Conservation (phyloP, 2,329 filamentous ascomycete species). For the Blastomyces silverae region DNA sequence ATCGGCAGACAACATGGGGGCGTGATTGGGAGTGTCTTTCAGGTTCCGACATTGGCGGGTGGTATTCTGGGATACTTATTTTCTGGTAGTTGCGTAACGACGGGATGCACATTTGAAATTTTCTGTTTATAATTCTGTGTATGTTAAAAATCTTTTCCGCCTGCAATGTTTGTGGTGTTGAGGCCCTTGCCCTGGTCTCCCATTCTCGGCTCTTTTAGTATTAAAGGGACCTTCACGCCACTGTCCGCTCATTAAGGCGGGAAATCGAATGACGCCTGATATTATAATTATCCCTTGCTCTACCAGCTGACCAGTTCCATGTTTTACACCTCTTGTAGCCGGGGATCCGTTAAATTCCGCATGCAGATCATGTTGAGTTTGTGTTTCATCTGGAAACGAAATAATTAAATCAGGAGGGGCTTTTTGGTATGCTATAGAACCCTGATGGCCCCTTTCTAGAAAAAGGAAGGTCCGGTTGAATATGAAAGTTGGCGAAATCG, state of each 20-base stretch:
- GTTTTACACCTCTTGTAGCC: background rate
- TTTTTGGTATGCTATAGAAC: no score
- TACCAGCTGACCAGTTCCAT: background rate
- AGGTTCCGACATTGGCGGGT: background rate
- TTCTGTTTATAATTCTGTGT: background rate
- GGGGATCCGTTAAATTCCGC: background rate
- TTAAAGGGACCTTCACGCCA: background rate
- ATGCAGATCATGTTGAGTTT: background rate
- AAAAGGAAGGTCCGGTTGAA: background rate
- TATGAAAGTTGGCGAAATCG: background rate
- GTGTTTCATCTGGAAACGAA: background rate
- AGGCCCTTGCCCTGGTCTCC: background rate
- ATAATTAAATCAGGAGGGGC: no score
- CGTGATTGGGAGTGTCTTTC: background rate
- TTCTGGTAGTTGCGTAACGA: background rate
- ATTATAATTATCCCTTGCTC: background rate
- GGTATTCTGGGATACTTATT: background rate
- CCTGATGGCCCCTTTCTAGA: no score
- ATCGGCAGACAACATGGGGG: background rate
- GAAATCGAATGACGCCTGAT: background rate
- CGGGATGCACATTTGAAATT: background rate
- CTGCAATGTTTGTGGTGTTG: conserved; percentile 7
- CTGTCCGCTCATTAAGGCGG: conserved; percentile 6
- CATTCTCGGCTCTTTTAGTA: background rate
- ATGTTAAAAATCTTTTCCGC: background rate